A percentile compares a stretch with the other conserved stretches of the same genome.
phyloP scores from a whole-genome alignment of 805 yeast species.

The Helenozyma rhizophorensis region DNA sequence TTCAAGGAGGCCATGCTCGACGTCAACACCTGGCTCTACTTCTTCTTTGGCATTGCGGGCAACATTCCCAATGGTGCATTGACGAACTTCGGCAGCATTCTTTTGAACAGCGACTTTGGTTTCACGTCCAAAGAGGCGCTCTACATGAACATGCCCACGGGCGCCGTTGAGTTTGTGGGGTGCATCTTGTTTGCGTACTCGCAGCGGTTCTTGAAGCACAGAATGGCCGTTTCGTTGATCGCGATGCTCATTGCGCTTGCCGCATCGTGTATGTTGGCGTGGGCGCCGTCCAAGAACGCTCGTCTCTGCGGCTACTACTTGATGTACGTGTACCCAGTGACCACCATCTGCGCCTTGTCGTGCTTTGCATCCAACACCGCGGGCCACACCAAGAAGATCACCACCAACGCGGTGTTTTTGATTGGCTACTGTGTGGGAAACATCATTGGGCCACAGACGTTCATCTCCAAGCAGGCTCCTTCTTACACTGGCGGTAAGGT shows the following conservation, averaged over 20 bases:
- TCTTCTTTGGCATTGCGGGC: conserved; percentile 21
- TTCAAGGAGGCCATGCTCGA: conserved; percentile 49
- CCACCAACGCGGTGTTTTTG: conserved; percentile 31
- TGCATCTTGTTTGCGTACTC: conserved; percentile 27
- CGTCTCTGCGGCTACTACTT: conserved; percentile 24
- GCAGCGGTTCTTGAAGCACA: conserved; percentile 23
- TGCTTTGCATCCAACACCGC: conserved; percentile 23
- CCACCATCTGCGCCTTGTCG: conserved; percentile 20
- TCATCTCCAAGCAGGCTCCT: conserved; percentile 39
- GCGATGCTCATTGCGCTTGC: conserved; percentile 17
- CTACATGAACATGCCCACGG: conserved; percentile 25
- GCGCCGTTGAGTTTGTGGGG: conserved; percentile 17
- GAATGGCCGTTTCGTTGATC: conserved; percentile 24
- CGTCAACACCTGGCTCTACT: conserved; percentile 39
- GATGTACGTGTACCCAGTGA: conserved; percentile 32
- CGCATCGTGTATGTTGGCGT: conserved; percentile 15
- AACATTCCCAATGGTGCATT: conserved; percentile 30
- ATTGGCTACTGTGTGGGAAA: conserved; percentile 29
- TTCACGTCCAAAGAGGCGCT: conserved; percentile 18
- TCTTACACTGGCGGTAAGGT: conserved; percentile 37
- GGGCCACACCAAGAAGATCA: conserved; percentile 29
- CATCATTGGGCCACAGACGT: conserved; percentile 19
- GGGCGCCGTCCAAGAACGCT: conserved; percentile 10
- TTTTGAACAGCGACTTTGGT: conserved; percentile 24
- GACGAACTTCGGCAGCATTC: conserved; percentile 25